Percentiles rank a stretch among this genome's conserved stretches.
These are phyloP conservation scores for sorghum (Sorghum bicolor) DNA, from an alignment of 176 grass and related monocot genomes.

Conservation along the genomic window Sorghum_bicolor_NCBIv3 NC_012879.2:56895501-56896000, in stretches of 20 bases:
- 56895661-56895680: slow-evolving; percentile 19
- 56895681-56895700: neutral
- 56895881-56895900: neutral
- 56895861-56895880: slow-evolving; percentile 3
- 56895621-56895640: slow-evolving; percentile 43
- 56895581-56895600: slow-evolving; percentile 74
- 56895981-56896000: slow-evolving; percentile 90
- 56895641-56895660: slow-evolving; percentile 38
- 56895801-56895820: neutral
- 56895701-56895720: slow-evolving; percentile 16
- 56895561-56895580: slow-evolving; percentile 71
- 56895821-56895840: neutral
- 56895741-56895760: neutral
- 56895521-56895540: slow-evolving; percentile 81
- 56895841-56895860: slow-evolving; percentile 1
- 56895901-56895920: slow-evolving; percentile 4
- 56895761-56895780: neutral
- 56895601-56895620: slow-evolving; percentile 75
- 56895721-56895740: neutral
- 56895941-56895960: slow-evolving; percentile 7
- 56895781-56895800: neutral
- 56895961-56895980: slow-evolving; percentile 19
- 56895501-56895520: slow-evolving; percentile 90
- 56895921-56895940: slow-evolving; percentile 3
- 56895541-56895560: slow-evolving; percentile 80